Conservation (phyloP, 345 rosid genomes). For the thale cress (Arabidopsis thaliana) region DNA sequence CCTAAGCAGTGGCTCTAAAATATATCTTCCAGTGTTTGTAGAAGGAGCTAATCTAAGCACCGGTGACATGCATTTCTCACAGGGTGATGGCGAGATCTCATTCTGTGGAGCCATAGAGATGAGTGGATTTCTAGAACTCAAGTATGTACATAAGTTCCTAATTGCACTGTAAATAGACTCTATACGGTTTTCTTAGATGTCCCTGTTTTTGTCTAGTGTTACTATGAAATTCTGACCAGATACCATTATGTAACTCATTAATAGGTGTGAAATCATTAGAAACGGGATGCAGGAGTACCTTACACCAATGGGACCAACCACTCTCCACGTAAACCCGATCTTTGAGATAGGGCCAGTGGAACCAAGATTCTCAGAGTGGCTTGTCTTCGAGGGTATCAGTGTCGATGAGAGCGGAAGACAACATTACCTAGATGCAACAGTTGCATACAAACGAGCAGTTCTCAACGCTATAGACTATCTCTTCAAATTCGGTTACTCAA, state of each 20-base stretch:
- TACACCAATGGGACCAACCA: constrained; percentile 93
- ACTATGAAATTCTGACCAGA: neutral
- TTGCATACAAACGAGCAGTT: constrained; percentile 86
- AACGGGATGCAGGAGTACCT: constrained; percentile 93
- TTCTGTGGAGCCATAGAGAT: constrained; percentile 96
- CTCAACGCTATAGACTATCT: constrained; percentile 93
- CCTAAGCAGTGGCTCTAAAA: constrained; percentile 82
- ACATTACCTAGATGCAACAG: constrained; percentile 84
- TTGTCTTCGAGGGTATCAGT: constrained; percentile 93
- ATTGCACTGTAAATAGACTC: neutral
- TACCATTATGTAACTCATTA: neutral
- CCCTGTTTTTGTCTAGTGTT: neutral
- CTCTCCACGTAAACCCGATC: constrained; percentile 89
- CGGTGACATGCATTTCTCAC: constrained; percentile 96
- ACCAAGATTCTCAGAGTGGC: constrained; percentile 94
- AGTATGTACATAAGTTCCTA: constrained; percentile 48
- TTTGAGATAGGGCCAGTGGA: constrained; percentile 93
- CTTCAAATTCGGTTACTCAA: constrained; percentile 89
- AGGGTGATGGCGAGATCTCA: constrained; percentile 94
- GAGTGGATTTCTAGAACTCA: constrained; percentile 92
- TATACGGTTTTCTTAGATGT: constrained; percentile 3
- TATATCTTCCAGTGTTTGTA: constrained; percentile 85
- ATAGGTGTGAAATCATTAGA: constrained; percentile 80
- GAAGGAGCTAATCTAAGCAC: constrained; percentile 93
- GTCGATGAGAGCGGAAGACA: constrained; percentile 87